Evolutionary conservation across 2,329 filamentous ascomycete species (phyloP), one percentile per base, ranked within the genome.

Genomic region (Phialophora tarda): DNA sequence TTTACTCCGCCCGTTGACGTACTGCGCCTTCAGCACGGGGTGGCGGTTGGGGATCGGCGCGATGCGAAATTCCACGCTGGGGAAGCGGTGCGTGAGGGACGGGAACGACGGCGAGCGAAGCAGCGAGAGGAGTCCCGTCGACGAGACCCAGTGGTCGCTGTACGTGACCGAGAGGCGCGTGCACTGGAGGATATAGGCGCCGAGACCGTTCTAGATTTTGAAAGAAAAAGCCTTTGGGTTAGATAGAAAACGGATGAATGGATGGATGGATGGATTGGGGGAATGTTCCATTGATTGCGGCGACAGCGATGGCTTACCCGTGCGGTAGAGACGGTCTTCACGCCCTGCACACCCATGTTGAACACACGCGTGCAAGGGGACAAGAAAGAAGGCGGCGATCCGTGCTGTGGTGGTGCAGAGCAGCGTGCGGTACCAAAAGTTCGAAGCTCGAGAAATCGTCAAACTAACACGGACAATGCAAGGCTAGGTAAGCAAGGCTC

Each of bases 141-240:
- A 98, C 79, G 92, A 96, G 70, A 93, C 95, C 65, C 91, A 92
- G 87, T 91, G 93, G 85, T 98, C 93, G 84, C 95, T 98, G 83
- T 97, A 99, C 82, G 96, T 91, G 77, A 99, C 92, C 79, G 97
- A 92, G 78, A 99, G 84, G 77, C 90, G 91, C 84, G 92, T 96
- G 88, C 95, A 99, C 83, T 97, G 94, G 65, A 97, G 87, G 80
- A 99, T 92, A 84, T 98, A 98, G 78, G 93, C 91, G 75, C 94
- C 94, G 73, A 98, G 85, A 85, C 95, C 95, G 83, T 99, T 98
- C 93, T 98, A 50, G 47, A 26, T 26, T n/a, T n/a, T n/a, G n/a
- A 28, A 14, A 10, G 14, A 28, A 17, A 32, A n/a, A n/a, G n/a
- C 7, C 3, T n/a, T 41, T 48, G 21, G 21, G 57, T 53, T 26